Evolutionary conservation across 1,284 basidiomycete species (phyloP).

Genomic region (Rhodotorula sp.): DNA sequence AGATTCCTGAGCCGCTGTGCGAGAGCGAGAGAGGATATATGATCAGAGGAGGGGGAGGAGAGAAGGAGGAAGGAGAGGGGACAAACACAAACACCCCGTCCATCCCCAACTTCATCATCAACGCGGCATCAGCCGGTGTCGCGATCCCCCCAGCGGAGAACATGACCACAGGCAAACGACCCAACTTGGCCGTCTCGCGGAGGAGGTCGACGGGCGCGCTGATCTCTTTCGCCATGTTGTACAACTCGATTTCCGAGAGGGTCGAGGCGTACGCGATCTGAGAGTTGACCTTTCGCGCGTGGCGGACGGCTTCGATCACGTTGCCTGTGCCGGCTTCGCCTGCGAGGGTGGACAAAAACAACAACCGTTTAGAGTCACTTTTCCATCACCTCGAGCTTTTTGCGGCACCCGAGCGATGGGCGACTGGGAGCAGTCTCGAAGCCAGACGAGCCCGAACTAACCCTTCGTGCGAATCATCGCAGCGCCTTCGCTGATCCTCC

Average conservation of each 20-base stretch:
- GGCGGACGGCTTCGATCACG: conserved; percentile 93
- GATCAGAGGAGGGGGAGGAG: conserved; percentile 48
- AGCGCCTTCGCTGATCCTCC: conserved; percentile 94
- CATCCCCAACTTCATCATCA: conserved; percentile 99
- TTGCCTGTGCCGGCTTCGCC: conserved; percentile 87
- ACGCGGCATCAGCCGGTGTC: conserved; percentile 93
- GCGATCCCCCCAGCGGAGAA: conserved; percentile 80
- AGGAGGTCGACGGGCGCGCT: conserved; percentile 95
- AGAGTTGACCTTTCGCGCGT: conserved; percentile 76
- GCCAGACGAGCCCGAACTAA: conserved; percentile 52
- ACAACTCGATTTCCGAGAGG: conserved; percentile 86
- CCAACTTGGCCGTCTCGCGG: conserved; percentile 91
- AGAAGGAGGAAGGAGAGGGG: neutral
- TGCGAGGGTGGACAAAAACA: neutral
- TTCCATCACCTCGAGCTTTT: too few species aligned
- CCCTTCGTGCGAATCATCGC: conserved; percentile 95
- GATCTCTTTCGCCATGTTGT: conserved; percentile 88
- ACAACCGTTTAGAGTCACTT: too few species aligned
- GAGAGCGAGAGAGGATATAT: neutral
- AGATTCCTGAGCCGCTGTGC: conserved; percentile 92
- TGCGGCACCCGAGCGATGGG: too few species aligned
- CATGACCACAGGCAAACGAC: conserved; percentile 83
- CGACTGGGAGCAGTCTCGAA: too few species aligned
- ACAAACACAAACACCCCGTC: conserved; percentile 76
- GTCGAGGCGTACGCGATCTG: conserved; percentile 79